These are phyloP conservation scores for Backusella westeae DNA, from an alignment of 192 early-diverging fungal species.

Conservation along the genomic window DNA sequence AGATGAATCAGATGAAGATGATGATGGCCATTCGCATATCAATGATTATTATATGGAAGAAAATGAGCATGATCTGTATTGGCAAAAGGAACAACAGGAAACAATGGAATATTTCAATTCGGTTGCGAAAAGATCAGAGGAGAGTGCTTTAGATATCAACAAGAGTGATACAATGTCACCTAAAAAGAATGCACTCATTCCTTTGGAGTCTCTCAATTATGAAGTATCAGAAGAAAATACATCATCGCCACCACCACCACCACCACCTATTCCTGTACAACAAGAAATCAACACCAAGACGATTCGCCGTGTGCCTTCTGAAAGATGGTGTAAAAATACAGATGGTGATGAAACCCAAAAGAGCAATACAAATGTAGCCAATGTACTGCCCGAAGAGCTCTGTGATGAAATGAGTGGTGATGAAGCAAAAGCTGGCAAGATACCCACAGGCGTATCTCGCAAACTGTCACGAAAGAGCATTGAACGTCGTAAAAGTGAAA, in stretches of 20 bases:
- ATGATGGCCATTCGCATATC: slow-evolving; percentile 16
- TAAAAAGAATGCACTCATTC: not conserved
- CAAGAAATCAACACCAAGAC: not conserved
- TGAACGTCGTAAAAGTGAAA: slow-evolving; percentile 26
- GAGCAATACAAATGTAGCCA: not conserved
- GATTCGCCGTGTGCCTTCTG: slow-evolving; percentile 14
- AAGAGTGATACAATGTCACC: not conserved
- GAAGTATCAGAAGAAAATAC: not conserved
- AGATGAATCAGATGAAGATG: slow-evolving; percentile 20
- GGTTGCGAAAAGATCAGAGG: not conserved
- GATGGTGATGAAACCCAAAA: not conserved
- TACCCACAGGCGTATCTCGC: slow-evolving; percentile 18
- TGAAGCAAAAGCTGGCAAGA: not conserved
- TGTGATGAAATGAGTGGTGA: slow-evolving; percentile 5
- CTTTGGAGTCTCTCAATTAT: not conserved
- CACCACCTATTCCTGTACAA: not conserved
- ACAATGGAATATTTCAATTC: slow-evolving; percentile 7
- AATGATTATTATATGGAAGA: not conserved
- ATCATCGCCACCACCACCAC: not conserved
- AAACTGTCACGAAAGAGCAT: slow-evolving; percentile 26
- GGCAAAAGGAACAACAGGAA: slow-evolving; percentile 2
- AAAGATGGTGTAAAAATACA: slow-evolving; percentile 14
- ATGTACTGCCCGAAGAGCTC: slow-evolving; percentile 3
- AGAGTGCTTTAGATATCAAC: not conserved
- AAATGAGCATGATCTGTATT: not conserved